Base-by-base conservation (phyloP, 2,329 filamentous ascomycete species). In the Rhinocladiella mackenziei region DNA sequence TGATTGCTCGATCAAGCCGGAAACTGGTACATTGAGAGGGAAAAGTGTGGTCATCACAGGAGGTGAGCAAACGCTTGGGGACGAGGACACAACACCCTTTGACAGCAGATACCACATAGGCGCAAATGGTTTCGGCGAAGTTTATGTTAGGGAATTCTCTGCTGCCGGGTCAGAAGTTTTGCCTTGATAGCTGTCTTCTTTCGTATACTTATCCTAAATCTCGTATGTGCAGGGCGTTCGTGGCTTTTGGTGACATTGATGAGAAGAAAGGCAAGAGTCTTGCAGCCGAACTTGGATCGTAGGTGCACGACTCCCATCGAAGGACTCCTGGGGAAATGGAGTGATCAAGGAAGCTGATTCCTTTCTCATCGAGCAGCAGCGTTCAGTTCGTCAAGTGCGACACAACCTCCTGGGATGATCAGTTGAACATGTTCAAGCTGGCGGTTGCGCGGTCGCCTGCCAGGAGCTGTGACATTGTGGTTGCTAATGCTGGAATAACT, bases 371-470 rank as follows among this genome's bases (percentile, higher is more conserved):
- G n/a, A 10, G 28, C 18, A 44, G 34, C 13, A 32, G 22, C n/a
- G 33, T 13, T 8, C 34, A 60, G 23, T 70, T 69, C 46, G 55
- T 66, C 13, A 64, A 65, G 46, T 68, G 66, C 44, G 67, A 73
- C 19, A 64, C 72, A 15, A 59, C 61, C 23, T 58, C 58, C 32
- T 73, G 69, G 69, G 62, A 71, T 0, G 58, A 71, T n/a, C 67
- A 72, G 48, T 62, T 65, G 6, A 43, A 42, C 3, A 56, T 70
- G 10, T 73, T 73, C 30, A 62, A 70, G 42, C 61, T 55, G 0
- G 67, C 69, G 1, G 62, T 63, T 11, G 44, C 36, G 1, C 54
- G 58, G 23, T 69, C 66, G 5, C 68, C 67, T 0, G 48, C 54
- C 14, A 61, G 65, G 0, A 65, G 63, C 34, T 62, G 68, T 45